Evolutionary conservation across 2,329 filamentous ascomycete species (phyloP), one percentile per base, ranked within the genome.

Genomic region (Talaromyces sp.): DNA sequence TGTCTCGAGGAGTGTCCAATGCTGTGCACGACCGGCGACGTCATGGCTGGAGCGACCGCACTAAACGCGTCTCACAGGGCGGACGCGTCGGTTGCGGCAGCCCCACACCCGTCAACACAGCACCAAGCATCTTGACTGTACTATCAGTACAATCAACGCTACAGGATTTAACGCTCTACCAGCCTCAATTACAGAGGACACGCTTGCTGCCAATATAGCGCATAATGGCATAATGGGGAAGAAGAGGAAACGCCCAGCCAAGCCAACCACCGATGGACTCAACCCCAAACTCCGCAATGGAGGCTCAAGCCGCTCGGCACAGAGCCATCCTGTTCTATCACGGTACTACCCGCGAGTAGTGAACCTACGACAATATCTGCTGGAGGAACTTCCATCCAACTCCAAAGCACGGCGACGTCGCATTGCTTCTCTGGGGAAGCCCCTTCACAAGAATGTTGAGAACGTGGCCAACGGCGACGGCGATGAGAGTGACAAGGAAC

Each of bases 281-380:
- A n/a, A 50, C 32, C 49, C 41, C 9, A 46, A 43, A 60, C 63
- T 61, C 61, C 49, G 13, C 53, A 55, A 57, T 21, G 27, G 49
- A 21, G 35, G 2, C 35, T 14, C 11, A n/a, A n/a, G 31, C 17
- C 13, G 21, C 14, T 29, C 32, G n/a, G 19, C 26, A 17, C 21
- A 46, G 49, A 29, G 60, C 19, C 87, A 91, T 70, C 84, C 85
- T 58, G 82, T 95, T 35, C 80, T 96, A 60, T 81, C 80, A 52
- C 82, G 83, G 63, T 89, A 88, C 75, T 96, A 92, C 74, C 75
- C 81, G 8, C 75, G 81, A 53, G 82, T 92, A 13, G 73, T 85
- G 59, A 86, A 86, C 0, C 78, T 96, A 60, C 86, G 91, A 67
- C 81, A 88, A 61, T 90, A 91, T 76, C 77, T 93, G 43, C 77